Percentiles rank a stretch among this genome's conserved stretches.
Conservation (phyloP, 495 filamentous ascomycete species). For the Neurospora sp. region DNA sequence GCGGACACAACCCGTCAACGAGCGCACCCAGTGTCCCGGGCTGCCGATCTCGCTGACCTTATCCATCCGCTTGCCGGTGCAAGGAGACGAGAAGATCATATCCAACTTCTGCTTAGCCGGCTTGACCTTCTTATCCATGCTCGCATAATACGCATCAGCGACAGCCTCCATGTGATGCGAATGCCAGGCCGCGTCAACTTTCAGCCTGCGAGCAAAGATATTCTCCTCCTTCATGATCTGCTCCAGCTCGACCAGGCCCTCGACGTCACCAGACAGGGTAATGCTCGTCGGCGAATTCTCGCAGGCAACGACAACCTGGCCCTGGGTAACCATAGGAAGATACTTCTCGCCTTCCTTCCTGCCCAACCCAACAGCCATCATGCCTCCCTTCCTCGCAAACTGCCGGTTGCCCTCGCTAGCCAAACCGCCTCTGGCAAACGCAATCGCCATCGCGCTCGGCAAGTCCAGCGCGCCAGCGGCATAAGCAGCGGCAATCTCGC, state of each 20-base stretch:
- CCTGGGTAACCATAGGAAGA: constrained; percentile 12
- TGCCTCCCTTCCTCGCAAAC: constrained; percentile 24
- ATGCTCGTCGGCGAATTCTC: constrained; percentile 37
- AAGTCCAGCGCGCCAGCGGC: constrained; percentile 33
- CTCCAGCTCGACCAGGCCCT: constrained; percentile 26
- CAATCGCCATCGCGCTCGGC: constrained; percentile 36
- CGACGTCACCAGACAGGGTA: constrained; percentile 35
- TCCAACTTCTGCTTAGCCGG: constrained; percentile 10
- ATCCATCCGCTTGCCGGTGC: constrained; percentile 12
- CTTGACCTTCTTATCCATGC: constrained; percentile 16
- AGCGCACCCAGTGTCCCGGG: constrained; percentile 35
- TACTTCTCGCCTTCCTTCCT: constrained; percentile 14
- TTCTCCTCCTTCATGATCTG: constrained; percentile 16
- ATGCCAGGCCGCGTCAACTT: constrained; percentile 35
- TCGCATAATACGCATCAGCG: constrained; percentile 24
- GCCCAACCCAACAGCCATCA: constrained; percentile 34
- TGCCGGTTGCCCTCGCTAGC: constrained; percentile 15
- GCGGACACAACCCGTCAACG: constrained; percentile 32
- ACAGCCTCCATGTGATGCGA: constrained; percentile 35
- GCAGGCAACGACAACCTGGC: constrained; percentile 33
- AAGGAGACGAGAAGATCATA: constrained; percentile 16
- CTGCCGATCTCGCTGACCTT: constrained; percentile 14
- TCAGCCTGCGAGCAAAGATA: constrained; percentile 24
- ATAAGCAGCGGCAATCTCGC: constrained; percentile 52
- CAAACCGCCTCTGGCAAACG: constrained; percentile 25